Percentiles rank a stretch among this genome's conserved stretches.
These are phyloP conservation scores for Phytophthora uliginosa DNA, from an alignment of 352 stramenopile species.

Conservation along the genomic window DNA sequence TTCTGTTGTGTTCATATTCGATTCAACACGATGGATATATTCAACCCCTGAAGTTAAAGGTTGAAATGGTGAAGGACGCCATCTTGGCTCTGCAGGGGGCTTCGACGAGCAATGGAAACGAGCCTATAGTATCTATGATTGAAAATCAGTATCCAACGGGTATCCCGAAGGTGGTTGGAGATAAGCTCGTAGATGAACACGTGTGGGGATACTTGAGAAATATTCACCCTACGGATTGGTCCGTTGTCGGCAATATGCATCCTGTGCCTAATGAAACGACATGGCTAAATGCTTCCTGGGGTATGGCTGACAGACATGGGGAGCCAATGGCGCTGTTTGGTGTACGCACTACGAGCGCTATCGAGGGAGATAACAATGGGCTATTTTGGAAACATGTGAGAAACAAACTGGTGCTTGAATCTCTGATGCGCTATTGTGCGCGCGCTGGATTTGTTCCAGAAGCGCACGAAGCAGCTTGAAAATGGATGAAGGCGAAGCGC, in stretches of 20 bases:
- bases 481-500: too few relatives aligned
- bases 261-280: not conserved
- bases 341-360: too few relatives aligned
- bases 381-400: too few relatives aligned
- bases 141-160: not conserved
- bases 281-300: too few relatives aligned
- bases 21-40: not conserved
- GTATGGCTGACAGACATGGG: too few relatives aligned
- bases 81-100: not conserved
- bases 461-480: too few relatives aligned
- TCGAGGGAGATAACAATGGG: too few relatives aligned
- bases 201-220: not conserved
- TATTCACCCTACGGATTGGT: not conserved
- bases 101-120: not conserved
- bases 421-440: too few relatives aligned
- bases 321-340: too few relatives aligned
- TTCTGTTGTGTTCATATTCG: not conserved
- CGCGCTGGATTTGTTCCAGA: too few relatives aligned
- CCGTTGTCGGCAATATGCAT: not conserved
- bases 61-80: not conserved
- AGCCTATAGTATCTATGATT: not conserved
- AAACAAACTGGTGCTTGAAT: too few relatives aligned
- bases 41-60: not conserved
- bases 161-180: not conserved
- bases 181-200: not conserved